A percentile compares a stretch with the other conserved stretches of the same genome.
These are phyloP conservation scores for Zanthoxylum bungeanum DNA, from an alignment of 345 rosid species.

Conservation along the genomic window DNA sequence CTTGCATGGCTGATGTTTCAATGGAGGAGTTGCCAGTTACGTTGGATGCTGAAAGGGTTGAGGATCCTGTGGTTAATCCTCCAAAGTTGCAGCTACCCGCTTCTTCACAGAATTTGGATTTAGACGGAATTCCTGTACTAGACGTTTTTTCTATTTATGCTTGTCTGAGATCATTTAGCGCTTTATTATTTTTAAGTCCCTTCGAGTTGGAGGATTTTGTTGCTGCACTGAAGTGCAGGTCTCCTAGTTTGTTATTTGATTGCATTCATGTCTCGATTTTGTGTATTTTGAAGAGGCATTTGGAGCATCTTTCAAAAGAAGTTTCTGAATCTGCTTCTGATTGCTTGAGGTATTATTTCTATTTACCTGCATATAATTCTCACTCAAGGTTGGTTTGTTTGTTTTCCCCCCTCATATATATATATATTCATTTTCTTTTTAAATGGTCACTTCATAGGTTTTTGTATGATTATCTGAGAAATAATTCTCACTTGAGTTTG, in stretches of 20 bases:
- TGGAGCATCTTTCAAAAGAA: slow-evolving; percentile 71
- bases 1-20: slow-evolving; percentile 56
- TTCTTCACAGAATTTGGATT: slow-evolving; percentile 55
- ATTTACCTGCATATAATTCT: slow-evolving; percentile 4
- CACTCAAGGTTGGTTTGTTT: too few species aligned
- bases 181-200: slow-evolving; percentile 81
- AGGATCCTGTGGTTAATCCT: slow-evolving; percentile 46
- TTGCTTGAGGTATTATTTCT: slow-evolving; percentile 77
- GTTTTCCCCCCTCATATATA: too few species aligned
- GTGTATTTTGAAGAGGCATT: slow-evolving; percentile 65
- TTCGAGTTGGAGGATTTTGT: slow-evolving; percentile 88
- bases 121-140: slow-evolving; percentile 59
- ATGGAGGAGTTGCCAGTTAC: slow-evolving; percentile 49
- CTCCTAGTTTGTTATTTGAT: slow-evolving; percentile 65
- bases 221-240: slow-evolving; percentile 54
- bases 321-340: slow-evolving; percentile 74
- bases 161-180: slow-evolving; percentile 85
- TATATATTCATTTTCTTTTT: too few species aligned
- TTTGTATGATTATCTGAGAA: too few species aligned
- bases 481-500: too few species aligned
- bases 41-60: slow-evolving; percentile 22
- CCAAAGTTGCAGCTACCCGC: slow-evolving; percentile 70
- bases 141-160: slow-evolving; percentile 76
- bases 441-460: too few species aligned
- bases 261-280: slow-evolving; percentile 79